Conservation (phyloP, 2,329 filamentous ascomycete genomes). For the Fusarium incarnatum region DNA sequence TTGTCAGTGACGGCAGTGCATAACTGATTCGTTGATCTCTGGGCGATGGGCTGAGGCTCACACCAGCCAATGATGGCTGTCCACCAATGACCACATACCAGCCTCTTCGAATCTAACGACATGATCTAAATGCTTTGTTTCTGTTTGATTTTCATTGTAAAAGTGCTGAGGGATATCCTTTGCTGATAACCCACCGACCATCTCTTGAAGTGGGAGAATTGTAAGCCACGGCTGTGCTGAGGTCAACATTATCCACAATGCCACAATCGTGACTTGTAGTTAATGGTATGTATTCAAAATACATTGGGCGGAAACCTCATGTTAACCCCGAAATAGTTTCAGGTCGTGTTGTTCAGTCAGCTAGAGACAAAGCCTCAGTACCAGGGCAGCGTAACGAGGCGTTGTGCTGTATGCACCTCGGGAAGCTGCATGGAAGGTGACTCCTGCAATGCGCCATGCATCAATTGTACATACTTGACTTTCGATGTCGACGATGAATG, state of each 20-base stretch:
- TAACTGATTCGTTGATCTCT: neutral
- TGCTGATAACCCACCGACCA: neutral
- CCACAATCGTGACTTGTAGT: neutral
- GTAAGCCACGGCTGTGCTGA: neutral
- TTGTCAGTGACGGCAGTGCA: conserved; percentile 1
- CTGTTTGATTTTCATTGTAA: conserved; percentile 20
- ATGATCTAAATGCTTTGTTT: neutral
- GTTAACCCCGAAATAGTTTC: neutral
- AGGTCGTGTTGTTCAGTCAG: neutral
- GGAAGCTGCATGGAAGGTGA: neutral
- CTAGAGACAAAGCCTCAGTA: neutral
- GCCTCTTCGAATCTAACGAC: neutral
- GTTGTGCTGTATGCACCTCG: neutral
- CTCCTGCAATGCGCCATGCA: neutral
- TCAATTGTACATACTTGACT: neutral
- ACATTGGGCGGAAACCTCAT: neutral
- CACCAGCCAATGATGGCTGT: conserved; percentile 4
- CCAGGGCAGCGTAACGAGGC: neutral
- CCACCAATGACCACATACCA: conserved; percentile 7
- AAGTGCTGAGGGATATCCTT: neutral
- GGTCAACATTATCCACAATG: too few species aligned
- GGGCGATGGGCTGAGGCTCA: conserved; percentile 14
- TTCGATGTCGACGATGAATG: neutral
- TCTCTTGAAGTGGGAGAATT: neutral
- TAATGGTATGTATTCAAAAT: too few species aligned